Evolutionary conservation across 306 rosid species (phyloP).

Genomic region (Spatholobus suberectus): DNA sequence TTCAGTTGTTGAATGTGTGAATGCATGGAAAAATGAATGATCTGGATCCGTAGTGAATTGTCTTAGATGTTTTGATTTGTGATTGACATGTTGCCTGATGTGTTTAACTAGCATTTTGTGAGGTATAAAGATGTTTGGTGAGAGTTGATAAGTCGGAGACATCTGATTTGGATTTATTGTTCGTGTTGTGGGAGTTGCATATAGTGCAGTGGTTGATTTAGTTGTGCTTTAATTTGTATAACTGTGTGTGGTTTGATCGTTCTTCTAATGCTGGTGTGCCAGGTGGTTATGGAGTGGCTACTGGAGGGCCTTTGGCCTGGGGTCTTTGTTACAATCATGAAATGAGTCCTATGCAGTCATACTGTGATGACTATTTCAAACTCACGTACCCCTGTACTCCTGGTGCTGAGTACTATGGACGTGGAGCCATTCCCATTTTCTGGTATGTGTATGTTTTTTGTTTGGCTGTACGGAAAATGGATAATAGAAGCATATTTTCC

Average conservation of each 20-base stretch:
- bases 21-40: background rate
- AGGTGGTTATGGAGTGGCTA: slow-evolving; percentile 99
- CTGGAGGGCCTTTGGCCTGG: slow-evolving; percentile 96
- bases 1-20: background rate
- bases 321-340: slow-evolving; percentile 96
- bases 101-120: background rate
- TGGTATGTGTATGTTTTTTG: slow-evolving; percentile 58
- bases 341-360: slow-evolving; percentile 92
- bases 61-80: background rate
- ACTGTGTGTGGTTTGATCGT: slow-evolving; percentile 1
- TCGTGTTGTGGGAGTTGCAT: background rate
- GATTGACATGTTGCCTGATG: slow-evolving; percentile 4
- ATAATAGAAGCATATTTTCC: background rate
- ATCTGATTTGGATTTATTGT: slow-evolving; percentile 22
- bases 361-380: slow-evolving; percentile 88
- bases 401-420: slow-evolving; percentile 89
- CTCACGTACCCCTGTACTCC: slow-evolving; percentile 88
- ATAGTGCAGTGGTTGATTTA: background rate
- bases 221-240: slow-evolving; percentile 2
- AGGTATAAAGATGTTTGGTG: background rate
- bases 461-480: background rate
- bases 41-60: background rate
- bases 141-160: slow-evolving; percentile 4
- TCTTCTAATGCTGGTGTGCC: slow-evolving; percentile 42
- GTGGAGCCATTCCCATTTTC: slow-evolving; percentile 96